phyloP scores from a whole-genome alignment of 495 filamentous ascomycete genomes.

The Lasiosphaeriaceae sp. region DNA sequence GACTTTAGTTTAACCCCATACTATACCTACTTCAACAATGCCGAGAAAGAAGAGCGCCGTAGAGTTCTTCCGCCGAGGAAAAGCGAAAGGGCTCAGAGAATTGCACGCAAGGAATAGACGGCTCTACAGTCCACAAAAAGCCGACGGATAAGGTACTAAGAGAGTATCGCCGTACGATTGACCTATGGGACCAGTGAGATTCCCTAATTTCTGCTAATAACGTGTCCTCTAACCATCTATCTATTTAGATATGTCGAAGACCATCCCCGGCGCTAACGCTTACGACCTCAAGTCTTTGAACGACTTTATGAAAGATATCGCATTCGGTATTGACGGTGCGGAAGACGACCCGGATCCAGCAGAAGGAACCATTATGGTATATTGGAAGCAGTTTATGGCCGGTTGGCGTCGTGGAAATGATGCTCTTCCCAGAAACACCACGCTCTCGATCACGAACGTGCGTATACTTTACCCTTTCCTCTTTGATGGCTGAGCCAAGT shows the following conservation, averaged over 20 bases:
- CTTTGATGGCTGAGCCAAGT: slow-evolving; percentile 2
- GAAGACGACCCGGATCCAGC: slow-evolving; percentile 7
- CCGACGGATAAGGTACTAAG: not conserved
- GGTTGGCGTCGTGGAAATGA: slow-evolving; percentile 7
- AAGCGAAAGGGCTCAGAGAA: not conserved
- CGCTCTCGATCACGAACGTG: too few species aligned
- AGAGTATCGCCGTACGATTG: not conserved
- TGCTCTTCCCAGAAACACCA: slow-evolving; percentile 7
- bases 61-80: not conserved
- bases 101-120: not conserved
- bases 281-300: not conserved
- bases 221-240: not conserved
- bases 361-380: slow-evolving; percentile 2
- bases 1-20: not conserved
- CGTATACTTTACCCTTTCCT: too few species aligned
- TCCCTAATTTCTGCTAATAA: not conserved
- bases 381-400: slow-evolving; percentile 7
- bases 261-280: not conserved
- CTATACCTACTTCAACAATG: not conserved
- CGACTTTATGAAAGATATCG: not conserved
- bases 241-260: not conserved
- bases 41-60: not conserved
- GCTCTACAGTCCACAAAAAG: not conserved
- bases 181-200: not conserved
- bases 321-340: too few species aligned